Evolutionary conservation across 2,329 filamentous ascomycete species (phyloP).

Genomic region (Bipolaris victoriae): DNA sequence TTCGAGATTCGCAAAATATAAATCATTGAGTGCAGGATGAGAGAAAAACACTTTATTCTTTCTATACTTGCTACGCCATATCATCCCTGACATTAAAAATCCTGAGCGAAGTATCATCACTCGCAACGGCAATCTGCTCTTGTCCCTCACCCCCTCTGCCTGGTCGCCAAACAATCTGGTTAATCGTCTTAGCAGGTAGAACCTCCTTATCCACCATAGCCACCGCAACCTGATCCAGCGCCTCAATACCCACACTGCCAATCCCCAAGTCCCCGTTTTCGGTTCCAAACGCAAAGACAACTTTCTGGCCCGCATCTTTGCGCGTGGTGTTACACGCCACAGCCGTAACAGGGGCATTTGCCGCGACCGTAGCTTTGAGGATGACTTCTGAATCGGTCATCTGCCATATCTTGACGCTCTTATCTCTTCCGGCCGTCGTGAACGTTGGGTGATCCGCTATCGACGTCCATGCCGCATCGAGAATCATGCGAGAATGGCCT

Average conservation of each 20-base stretch:
- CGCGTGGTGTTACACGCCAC: conserved; percentile 27
- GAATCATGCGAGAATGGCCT: conserved; percentile 89
- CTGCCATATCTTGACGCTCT: conserved; percentile 70
- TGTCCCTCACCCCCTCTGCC: conserved; percentile 1
- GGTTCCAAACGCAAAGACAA: conserved; percentile 42
- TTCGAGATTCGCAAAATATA: neutral
- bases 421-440: conserved; percentile 89
- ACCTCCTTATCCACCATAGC: conserved; percentile 21
- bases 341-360: conserved; percentile 38
- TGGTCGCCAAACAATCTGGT: conserved; percentile 45
- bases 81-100: conserved; percentile 34
- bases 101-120: conserved; percentile 51
- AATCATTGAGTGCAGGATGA: neutral
- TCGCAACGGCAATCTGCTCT: conserved; percentile 49
- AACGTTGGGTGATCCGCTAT: conserved; percentile 60
- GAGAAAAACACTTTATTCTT: too few relatives aligned
- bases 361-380: conserved; percentile 33
- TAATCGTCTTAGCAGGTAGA: conserved; percentile 38
- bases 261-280: conserved; percentile 40
- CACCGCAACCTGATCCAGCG: conserved; percentile 24
- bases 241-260: conserved; percentile 8
- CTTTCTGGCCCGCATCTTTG: neutral
- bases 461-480: conserved; percentile 80
- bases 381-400: conserved; percentile 31
- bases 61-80: neutral